Evolutionary conservation across 306 rosid species (phyloP).

Genomic region (Ormosia semicastrata): DNA sequence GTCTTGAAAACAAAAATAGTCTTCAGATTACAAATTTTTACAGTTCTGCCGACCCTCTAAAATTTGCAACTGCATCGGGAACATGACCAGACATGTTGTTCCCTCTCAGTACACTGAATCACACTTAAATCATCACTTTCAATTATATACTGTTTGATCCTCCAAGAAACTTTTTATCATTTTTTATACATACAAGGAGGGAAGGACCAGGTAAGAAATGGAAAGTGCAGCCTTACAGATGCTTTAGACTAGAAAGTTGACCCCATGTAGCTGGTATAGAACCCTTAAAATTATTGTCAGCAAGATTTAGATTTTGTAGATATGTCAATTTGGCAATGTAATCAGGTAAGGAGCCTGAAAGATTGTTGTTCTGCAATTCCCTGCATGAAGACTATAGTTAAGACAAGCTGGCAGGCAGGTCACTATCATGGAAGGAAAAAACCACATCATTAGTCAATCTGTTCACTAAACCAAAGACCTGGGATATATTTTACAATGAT

Average conservation of each 20-base stretch:
- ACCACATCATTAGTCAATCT: background rate
- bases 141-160: background rate
- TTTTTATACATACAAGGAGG: background rate
- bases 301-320: slow-evolving; percentile 80
- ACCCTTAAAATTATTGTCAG: slow-evolving; percentile 65
- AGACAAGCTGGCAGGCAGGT: background rate
- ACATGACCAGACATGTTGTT: slow-evolving; percentile 48
- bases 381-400: slow-evolving; percentile 42
- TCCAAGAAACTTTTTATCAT: background rate
- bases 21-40: slow-evolving; percentile 16
- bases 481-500: background rate
- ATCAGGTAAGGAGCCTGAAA: slow-evolving; percentile 74
- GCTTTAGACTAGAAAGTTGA: slow-evolving; percentile 62
- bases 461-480: background rate
- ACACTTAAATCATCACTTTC: slow-evolving; percentile 3
- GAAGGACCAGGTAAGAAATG: background rate
- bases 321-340: slow-evolving; percentile 64
- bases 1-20: background rate
- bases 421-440: background rate
- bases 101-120: slow-evolving; percentile 48
- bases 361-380: slow-evolving; percentile 73
- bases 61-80: slow-evolving; percentile 45
- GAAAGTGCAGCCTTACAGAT: slow-evolving; percentile 69
- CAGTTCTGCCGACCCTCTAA: slow-evolving; percentile 43
- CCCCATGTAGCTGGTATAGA: slow-evolving; percentile 69